Conservation (phyloP, 1,139 yeast species). For the Saccharomycopsis hybrid region DNA sequence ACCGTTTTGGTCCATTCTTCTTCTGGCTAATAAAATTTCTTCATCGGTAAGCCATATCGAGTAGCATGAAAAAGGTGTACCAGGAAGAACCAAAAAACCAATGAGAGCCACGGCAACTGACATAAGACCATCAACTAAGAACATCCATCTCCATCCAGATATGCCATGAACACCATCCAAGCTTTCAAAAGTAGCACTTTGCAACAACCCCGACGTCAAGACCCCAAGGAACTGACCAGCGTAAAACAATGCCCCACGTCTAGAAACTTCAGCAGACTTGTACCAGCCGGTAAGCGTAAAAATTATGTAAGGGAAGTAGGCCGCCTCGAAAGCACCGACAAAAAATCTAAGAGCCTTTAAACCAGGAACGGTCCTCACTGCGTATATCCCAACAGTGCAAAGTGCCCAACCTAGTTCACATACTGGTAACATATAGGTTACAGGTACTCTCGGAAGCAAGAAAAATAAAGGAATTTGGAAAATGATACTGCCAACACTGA, state of each 20-base stretch:
- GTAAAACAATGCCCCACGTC: conserved; percentile 57
- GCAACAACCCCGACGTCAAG: conserved; percentile 56
- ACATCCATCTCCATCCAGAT: conserved; percentile 70
- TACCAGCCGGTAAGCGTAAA: conserved; percentile 60
- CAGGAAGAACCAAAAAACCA: conserved; percentile 61
- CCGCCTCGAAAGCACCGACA: conserved; percentile 58
- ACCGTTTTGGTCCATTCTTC: conserved; percentile 40
- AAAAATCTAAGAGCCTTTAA: conserved; percentile 47
- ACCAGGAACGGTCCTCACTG: conserved; percentile 35
- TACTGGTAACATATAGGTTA: conserved; percentile 39
- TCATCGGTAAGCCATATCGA: conserved; percentile 50
- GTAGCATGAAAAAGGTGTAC: too few relatives aligned
- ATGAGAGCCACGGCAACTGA: conserved; percentile 57
- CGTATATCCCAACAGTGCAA: conserved; percentile 43
- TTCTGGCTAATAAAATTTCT: conserved; percentile 50
- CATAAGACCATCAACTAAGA: conserved; percentile 57
- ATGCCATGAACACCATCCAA: conserved; percentile 44
- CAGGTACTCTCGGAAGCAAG: conserved; percentile 38
- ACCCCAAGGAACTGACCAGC: conserved; percentile 56
- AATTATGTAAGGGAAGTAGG: conserved; percentile 53
- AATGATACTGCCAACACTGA: conserved; percentile 50
- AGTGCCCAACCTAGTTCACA: conserved; percentile 52
- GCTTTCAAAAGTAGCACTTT: conserved; percentile 47
- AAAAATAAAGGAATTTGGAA: conserved; percentile 43
- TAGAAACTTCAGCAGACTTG: conserved; percentile 49